A percentile compares a stretch with the other conserved stretches of the same genome.
phyloP scores from a whole-genome alignment of 192 early-diverging fungal species.

The Backusella parvicylindrica region DNA sequence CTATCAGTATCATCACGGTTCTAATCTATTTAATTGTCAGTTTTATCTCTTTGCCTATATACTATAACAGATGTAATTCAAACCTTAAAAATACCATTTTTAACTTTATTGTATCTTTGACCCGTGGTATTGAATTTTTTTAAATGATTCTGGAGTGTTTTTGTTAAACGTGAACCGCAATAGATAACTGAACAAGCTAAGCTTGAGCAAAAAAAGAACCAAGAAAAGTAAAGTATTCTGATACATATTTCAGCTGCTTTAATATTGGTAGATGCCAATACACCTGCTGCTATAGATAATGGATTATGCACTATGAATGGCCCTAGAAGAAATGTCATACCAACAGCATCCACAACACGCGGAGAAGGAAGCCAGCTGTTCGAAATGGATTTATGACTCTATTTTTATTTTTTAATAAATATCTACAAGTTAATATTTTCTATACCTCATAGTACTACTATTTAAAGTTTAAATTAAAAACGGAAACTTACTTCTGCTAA shows the following conservation, averaged over 20 bases:
- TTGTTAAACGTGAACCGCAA: constrained; percentile 13
- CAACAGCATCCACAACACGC: constrained; percentile 18
- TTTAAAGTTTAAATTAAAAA: too few relatives aligned
- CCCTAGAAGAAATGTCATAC: constrained; percentile 5
- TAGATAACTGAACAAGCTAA: constrained; percentile 9
- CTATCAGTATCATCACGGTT: constrained; percentile 11
- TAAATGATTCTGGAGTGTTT: constrained; percentile 11
- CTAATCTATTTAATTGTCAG: neutral
- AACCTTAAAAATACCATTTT: constrained; percentile 21
- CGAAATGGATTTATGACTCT: constrained; percentile 24
- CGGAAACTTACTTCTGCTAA: constrained; percentile 29
- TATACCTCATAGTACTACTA: too few relatives aligned
- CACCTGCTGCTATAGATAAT: constrained; percentile 17
- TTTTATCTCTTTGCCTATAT: neutral
- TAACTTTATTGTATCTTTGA: constrained; percentile 15
- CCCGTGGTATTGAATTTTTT: constrained; percentile 10
- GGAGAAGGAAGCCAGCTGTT: constrained; percentile 25
- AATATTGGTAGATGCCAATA: constrained; percentile 1
- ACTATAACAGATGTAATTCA: neutral
- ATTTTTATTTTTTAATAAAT: neutral
- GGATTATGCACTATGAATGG: constrained; percentile 22
- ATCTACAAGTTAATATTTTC: too few relatives aligned
- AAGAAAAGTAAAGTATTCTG: constrained; percentile 18
- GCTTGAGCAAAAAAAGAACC: constrained; percentile 18
- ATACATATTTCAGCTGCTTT: constrained; percentile 9